Percentiles rank a stretch among this genome's conserved stretches.
Conservation (phyloP, 2,329 filamentous ascomycete genomes). For the Trichocomaceae sp. region DNA sequence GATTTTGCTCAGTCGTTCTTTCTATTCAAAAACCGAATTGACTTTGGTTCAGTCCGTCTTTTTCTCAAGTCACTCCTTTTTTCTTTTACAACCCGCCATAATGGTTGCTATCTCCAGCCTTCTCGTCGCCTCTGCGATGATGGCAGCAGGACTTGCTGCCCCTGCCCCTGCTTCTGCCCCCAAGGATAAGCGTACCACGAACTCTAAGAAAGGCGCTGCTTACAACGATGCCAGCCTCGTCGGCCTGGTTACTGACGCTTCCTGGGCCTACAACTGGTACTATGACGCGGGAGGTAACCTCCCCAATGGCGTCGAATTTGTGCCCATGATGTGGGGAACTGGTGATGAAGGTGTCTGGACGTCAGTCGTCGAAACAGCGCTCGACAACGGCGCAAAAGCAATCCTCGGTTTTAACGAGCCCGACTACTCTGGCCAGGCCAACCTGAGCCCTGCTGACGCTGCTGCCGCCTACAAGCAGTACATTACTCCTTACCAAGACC, state of each 20-base stretch:
- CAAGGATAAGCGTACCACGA: slow-evolving; percentile 23
- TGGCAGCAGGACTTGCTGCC: slow-evolving; percentile 26
- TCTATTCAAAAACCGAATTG: background rate
- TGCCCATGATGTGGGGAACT: slow-evolving; percentile 42
- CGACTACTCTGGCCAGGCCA: slow-evolving; percentile 34
- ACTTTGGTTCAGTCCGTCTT: slow-evolving; percentile 1
- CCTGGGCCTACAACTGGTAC: slow-evolving; percentile 45
- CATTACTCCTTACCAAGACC: slow-evolving; percentile 32
- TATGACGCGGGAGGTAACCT: slow-evolving; percentile 24
- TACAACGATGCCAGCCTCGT: slow-evolving; percentile 34
- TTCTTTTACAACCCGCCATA: background rate
- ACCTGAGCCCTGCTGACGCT: slow-evolving; percentile 27
- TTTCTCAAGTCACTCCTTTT: background rate
- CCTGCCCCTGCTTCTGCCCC: slow-evolving; percentile 15
- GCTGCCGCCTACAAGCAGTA: slow-evolving; percentile 34
- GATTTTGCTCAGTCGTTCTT: background rate
- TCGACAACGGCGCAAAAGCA: slow-evolving; percentile 30
- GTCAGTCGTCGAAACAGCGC: slow-evolving; percentile 27
- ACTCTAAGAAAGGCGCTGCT: slow-evolving; percentile 16
- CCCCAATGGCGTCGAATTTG: slow-evolving; percentile 33
- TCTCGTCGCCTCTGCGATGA: slow-evolving; percentile 18
- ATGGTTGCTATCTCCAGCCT: slow-evolving; percentile 10
- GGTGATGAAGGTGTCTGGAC: slow-evolving; percentile 32
- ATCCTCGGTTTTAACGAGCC: slow-evolving; percentile 45
- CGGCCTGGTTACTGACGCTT: slow-evolving; percentile 28